A percentile compares a stretch with the other conserved stretches of the same genome.
Evolutionary conservation across 23 red algal species (phyloP).

Genomic region (Agarophyton chilense): DNA sequence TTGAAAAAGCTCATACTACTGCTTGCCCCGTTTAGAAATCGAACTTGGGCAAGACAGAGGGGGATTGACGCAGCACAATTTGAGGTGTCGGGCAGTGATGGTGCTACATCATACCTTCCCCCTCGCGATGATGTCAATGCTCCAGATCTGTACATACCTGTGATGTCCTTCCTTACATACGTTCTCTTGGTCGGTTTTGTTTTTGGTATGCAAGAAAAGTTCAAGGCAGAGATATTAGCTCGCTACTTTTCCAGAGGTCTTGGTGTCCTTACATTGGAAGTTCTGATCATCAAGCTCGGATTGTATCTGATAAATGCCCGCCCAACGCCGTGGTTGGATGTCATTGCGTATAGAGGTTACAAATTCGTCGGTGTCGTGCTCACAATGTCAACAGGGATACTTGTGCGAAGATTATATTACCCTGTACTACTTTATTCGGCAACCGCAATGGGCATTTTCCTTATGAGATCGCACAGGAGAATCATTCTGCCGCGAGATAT

Average conservation of each 20-base stretch:
- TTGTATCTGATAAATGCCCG: slow-evolving; percentile 89
- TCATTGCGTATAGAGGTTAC: slow-evolving; percentile 93
- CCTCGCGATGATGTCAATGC: slow-evolving; percentile 98
- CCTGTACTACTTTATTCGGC: slow-evolving; percentile 85
- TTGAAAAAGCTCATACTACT: slow-evolving; percentile 85
- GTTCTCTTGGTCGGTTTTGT: slow-evolving; percentile 94
- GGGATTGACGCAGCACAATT: slow-evolving; percentile 57
- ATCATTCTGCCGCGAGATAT: slow-evolving; percentile 66
- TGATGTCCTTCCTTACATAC: slow-evolving; percentile 93
- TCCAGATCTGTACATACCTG: slow-evolving; percentile 98
- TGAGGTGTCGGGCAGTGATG: slow-evolving; percentile 54
- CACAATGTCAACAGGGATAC: slow-evolving; percentile 47
- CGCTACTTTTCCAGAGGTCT: slow-evolving; percentile 75
- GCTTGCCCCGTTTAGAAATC: slow-evolving; percentile 78
- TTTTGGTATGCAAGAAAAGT: slow-evolving; percentile 79
- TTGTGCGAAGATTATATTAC: slow-evolving; percentile 56
- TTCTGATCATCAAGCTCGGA: slow-evolving; percentile 84
- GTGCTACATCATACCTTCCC: slow-evolving; percentile 67
- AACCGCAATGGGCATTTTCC: slow-evolving; percentile 92
- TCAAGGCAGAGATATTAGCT: slow-evolving; percentile 89
- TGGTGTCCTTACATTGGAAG: slow-evolving; percentile 78
- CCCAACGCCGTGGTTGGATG: slow-evolving; percentile 80
- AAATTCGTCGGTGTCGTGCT: slow-evolving; percentile 96
- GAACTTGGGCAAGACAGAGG: slow-evolving; percentile 54
- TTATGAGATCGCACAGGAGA: slow-evolving; percentile 87